Evolutionary conservation across 768 basidiomycete genomes (phyloP).

Genomic region (Leccinellum rugosiceps): DNA sequence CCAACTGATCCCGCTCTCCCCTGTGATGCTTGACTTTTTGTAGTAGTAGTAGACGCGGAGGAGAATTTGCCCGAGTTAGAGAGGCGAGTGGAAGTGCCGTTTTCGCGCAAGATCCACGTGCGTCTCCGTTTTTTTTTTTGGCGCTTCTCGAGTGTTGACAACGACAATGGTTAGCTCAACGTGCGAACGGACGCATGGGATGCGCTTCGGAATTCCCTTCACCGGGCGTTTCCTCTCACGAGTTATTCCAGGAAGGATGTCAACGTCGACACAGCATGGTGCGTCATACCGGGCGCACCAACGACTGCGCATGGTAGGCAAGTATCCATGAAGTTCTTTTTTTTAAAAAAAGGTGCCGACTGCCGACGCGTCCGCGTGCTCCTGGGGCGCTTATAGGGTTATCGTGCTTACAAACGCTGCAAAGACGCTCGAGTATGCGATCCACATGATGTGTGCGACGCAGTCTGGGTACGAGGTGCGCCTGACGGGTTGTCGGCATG

Average conservation of each 20-base stretch:
- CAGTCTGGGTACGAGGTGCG: conserved; percentile 46
- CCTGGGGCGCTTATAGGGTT: conserved; percentile 31
- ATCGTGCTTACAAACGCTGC: conserved; percentile 41
- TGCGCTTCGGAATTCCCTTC: conserved; percentile 39
- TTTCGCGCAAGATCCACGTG: conserved; percentile 45
- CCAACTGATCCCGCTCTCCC: background rate
- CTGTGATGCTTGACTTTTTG: background rate
- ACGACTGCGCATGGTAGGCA: conserved; percentile 24
- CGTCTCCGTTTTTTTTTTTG: background rate
- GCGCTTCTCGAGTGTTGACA: background rate
- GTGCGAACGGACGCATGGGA: conserved; percentile 37
- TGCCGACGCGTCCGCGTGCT: background rate
- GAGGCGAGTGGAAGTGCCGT: conserved; percentile 37
- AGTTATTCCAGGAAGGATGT: background rate
- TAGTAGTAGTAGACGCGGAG: conserved; percentile 7
- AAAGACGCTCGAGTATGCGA: conserved; percentile 45
- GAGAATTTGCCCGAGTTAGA: conserved; percentile 27
- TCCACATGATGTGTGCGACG: conserved; percentile 49
- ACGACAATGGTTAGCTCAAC: conserved; percentile 24
- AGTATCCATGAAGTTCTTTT: background rate
- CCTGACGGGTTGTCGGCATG: conserved; percentile 29
- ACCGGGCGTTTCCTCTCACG: conserved; percentile 18
- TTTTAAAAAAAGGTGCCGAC: background rate
- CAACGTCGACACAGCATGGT: conserved; percentile 23
- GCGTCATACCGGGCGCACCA: conserved; percentile 10